phyloP scores from a whole-genome alignment of 1,284 basidiomycete species.

The Leccinum subfulvum region DNA sequence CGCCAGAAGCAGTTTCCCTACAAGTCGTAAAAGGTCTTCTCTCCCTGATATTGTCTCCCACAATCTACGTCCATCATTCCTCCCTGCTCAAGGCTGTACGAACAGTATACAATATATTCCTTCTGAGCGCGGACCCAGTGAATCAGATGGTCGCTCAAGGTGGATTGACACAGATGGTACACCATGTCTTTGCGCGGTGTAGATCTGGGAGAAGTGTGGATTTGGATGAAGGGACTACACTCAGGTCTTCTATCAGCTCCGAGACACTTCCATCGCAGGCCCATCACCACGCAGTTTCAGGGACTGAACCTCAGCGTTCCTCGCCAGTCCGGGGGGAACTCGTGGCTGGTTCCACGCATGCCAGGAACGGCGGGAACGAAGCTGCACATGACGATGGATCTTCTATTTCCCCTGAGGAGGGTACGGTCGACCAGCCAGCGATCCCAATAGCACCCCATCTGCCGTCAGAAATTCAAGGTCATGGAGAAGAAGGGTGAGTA shows the following conservation, averaged over 20 bases:
- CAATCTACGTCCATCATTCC: conserved; percentile 88
- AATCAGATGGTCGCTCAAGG: conserved; percentile 97
- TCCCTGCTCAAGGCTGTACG: conserved; percentile 91
- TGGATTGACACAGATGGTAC: conserved; percentile 94
- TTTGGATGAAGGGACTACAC: conserved; percentile 22
- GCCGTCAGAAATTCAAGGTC: conserved; percentile 8
- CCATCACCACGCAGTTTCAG: conserved; percentile 7
- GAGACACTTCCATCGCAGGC: conserved; percentile 21
- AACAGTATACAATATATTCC: conserved; percentile 95
- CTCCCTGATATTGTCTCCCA: conserved; percentile 82
- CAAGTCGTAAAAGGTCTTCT: conserved; percentile 95
- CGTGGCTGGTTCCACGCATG: conserved; percentile 6
- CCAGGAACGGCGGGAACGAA: conserved; percentile 4
- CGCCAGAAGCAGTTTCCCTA: conserved; percentile 85
- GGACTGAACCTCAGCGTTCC: conserved; percentile 14
- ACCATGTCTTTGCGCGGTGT: conserved; percentile 88
- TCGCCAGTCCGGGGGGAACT: conserved; percentile 9
- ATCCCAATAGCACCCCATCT: conserved; percentile 1
- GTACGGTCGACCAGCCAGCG: conserved; percentile 1
- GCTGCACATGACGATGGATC: conserved; percentile 1
- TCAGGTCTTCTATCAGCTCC: conserved; percentile 25
- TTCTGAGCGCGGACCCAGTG: conserved; percentile 83
- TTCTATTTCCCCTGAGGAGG: conserved; percentile 7
- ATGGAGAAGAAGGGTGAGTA: conserved; percentile 27
- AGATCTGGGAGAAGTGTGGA: conserved; percentile 38